These are phyloP conservation scores for Wickerhamiella hasegawae DNA, from an alignment of 805 yeast species.

Conservation along the genomic window DNA sequence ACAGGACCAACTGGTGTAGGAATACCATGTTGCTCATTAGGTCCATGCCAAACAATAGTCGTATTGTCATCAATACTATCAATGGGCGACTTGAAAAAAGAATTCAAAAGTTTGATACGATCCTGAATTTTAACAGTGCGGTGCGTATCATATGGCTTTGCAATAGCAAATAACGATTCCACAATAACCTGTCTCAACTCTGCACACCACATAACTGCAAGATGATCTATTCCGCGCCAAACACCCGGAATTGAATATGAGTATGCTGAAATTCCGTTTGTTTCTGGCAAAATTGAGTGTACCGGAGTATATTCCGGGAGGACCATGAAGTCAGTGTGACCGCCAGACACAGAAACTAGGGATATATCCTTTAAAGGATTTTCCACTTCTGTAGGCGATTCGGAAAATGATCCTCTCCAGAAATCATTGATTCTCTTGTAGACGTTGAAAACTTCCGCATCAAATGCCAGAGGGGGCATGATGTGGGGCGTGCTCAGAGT, in stretches of 20 bases:
- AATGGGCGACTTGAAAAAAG: no score
- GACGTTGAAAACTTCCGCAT: constrained; percentile 63
- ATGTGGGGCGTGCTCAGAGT: constrained; percentile 88
- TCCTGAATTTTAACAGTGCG: no score
- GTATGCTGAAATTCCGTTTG: constrained; percentile 68
- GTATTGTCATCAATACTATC: no score
- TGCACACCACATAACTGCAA: constrained; percentile 93
- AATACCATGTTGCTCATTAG: constrained; percentile 26
- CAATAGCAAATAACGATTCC: constrained; percentile 39
- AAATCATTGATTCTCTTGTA: constrained; percentile 61
- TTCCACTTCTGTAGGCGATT: constrained; percentile 22
- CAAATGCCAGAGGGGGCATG: constrained; percentile 84
- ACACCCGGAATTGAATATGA: constrained; percentile 79
- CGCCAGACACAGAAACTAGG: constrained; percentile 80
- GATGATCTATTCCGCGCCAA: constrained; percentile 89
- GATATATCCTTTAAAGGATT: constrained; percentile 42
- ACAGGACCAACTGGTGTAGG: no score
- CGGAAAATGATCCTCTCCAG: constrained; percentile 64
- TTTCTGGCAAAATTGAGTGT: constrained; percentile 50
- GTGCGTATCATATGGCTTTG: constrained; percentile 30
- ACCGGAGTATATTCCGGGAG: constrained; percentile 84
- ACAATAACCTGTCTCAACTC: constrained; percentile 59
- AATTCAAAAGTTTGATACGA: no score
- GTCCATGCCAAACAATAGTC: no score
- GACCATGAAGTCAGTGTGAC: constrained; percentile 57